Conservation (phyloP, 768 basidiomycete genomes). For the Hemileccinum rubropunctum region DNA sequence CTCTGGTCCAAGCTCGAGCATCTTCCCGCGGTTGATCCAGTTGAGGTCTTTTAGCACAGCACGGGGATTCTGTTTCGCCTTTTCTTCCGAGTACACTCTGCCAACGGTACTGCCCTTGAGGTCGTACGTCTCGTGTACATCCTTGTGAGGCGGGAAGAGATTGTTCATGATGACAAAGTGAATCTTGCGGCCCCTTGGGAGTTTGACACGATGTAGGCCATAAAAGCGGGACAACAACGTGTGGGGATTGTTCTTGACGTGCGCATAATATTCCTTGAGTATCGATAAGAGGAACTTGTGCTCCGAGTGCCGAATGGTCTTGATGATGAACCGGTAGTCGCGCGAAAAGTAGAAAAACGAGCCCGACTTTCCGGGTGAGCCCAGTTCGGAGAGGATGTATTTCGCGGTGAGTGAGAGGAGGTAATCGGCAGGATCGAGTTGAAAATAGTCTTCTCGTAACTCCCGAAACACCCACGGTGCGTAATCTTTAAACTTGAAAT, state of each 20-base stretch:
- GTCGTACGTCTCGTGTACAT: constrained; percentile 97
- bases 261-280: constrained; percentile 78
- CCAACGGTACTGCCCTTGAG: constrained; percentile 94
- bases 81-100: constrained; percentile 82
- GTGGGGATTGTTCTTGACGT: constrained; percentile 89
- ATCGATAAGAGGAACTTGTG: constrained; percentile 90
- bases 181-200: constrained; percentile 90
- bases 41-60: constrained; percentile 96
- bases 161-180: constrained; percentile 99
- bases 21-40: constrained; percentile 81
- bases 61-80: constrained; percentile 69
- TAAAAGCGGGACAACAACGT: constrained; percentile 94
- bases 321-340: constrained; percentile 99
- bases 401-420: constrained; percentile 94
- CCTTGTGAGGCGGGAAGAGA: constrained; percentile 94
- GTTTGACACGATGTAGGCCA: constrained; percentile 95
- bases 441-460: constrained; percentile 90
- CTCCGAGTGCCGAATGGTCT: constrained; percentile 93
- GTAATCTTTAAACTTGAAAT: constrained; percentile 99
- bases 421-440: constrained; percentile 96
- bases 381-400: constrained; percentile 97
- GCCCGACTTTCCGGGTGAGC: constrained; percentile 97
- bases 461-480: constrained; percentile 98
- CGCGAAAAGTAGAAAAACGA: constrained; percentile 99
- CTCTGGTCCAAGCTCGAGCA: constrained; percentile 91